phyloP scores from a whole-genome alignment of 805 yeast genomes.

The Yarrowia yakushimensis region DNA sequence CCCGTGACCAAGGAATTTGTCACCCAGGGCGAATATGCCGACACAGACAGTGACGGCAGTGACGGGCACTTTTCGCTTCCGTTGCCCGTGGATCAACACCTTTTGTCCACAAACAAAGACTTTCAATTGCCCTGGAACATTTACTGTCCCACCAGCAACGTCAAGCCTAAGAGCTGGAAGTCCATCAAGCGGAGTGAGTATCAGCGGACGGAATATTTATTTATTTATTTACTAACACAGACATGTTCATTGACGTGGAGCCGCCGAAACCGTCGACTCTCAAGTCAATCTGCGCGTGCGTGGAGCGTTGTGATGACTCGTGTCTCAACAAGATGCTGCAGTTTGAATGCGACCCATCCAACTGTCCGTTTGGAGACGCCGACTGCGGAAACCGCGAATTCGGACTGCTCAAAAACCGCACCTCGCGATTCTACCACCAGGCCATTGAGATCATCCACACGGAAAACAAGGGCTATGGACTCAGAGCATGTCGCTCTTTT shows the following conservation, averaged over 20 bases:
- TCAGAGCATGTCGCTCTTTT: constrained; percentile 41
- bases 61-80: constrained; percentile 25
- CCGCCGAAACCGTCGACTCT: constrained; percentile 27
- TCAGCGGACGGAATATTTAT: no score
- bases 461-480: constrained; percentile 44
- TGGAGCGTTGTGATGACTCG: constrained; percentile 38
- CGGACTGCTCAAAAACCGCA: neutral
- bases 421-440: neutral
- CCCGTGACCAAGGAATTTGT: neutral
- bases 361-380: constrained; percentile 37
- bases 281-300: constrained; percentile 31
- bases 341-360: constrained; percentile 38
- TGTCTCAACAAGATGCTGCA: constrained; percentile 39
- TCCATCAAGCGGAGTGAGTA: constrained; percentile 33
- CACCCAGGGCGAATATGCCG: constrained; percentile 13
- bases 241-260: constrained; percentile 30
- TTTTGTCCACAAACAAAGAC: constrained; percentile 26
- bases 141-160: constrained; percentile 38
- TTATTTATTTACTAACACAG: constrained; percentile 28
- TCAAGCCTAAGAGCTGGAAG: constrained; percentile 37
- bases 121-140: constrained; percentile 40
- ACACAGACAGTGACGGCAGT: neutral
- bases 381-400: constrained; percentile 44
- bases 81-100: constrained; percentile 16
- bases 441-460: constrained; percentile 38